Conservation (phyloP, 2,329 filamentous ascomycete genomes). For the Tympanopsis confertula region DNA sequence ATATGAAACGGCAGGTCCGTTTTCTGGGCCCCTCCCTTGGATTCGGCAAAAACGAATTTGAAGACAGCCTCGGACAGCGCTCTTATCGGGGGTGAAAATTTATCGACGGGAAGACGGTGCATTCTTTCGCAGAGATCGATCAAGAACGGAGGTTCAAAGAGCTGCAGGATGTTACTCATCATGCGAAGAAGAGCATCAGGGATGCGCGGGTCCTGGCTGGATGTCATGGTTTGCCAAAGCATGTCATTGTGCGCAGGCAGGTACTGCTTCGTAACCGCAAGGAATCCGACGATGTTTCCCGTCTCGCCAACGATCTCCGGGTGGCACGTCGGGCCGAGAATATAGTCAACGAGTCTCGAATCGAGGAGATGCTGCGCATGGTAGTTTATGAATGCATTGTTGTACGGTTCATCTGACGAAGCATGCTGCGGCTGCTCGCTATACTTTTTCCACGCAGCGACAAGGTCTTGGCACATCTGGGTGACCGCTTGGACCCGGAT, state of each 20-base stretch:
- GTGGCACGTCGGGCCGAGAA: conserved; percentile 82
- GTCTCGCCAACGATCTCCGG: conserved; percentile 77
- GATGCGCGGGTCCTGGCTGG: conserved; percentile 75
- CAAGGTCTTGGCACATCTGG: conserved; percentile 61
- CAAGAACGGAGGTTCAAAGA: conserved; percentile 36
- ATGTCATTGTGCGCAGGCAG: conserved; percentile 60
- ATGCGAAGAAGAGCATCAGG: conserved; percentile 68
- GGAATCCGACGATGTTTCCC: conserved; percentile 74
- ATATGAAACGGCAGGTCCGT: conserved; percentile 31
- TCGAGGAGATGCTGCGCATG: conserved; percentile 58
- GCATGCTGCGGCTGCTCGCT: conserved; percentile 20
- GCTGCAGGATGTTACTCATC: conserved; percentile 32
- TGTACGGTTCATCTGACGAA: conserved; percentile 20
- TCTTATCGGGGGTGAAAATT: conserved; percentile 50
- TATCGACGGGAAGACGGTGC: conserved; percentile 46
- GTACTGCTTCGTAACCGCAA: conserved; percentile 70
- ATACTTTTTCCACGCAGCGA: conserved; percentile 50
- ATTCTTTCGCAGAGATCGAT: conserved; percentile 64
- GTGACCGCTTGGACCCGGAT: conserved; percentile 69
- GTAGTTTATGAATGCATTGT: conserved; percentile 44
- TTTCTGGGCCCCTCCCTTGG: conserved; percentile 18
- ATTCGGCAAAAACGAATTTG: conserved; percentile 27
- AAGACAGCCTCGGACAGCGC: conserved; percentile 49
- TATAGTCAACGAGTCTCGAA: conserved; percentile 69
- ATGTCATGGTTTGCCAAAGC: conserved; percentile 73